A percentile compares a stretch with the other conserved stretches of the same genome.
Conservation (phyloP, 1,284 basidiomycete genomes). For the Vanrija sp. region DNA sequence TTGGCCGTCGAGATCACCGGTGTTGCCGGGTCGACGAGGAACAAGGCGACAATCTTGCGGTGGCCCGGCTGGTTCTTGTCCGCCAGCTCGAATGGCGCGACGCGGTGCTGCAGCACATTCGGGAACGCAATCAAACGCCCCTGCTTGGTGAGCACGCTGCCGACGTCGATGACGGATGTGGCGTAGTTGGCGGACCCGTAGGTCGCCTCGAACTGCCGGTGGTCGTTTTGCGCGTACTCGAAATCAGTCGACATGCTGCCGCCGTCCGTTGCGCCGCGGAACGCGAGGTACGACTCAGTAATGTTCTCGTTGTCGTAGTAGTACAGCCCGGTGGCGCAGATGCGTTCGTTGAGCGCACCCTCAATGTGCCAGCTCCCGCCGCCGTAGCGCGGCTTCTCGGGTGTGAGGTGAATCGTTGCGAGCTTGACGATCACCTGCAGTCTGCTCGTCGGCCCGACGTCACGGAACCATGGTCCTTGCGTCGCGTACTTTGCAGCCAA, state of each 20-base stretch:
- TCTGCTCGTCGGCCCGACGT: neutral
- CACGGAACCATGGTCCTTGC: no score
- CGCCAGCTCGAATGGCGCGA: constrained; percentile 7
- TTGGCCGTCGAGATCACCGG: constrained; percentile 8
- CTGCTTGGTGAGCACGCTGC: neutral
- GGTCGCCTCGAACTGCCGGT: neutral
- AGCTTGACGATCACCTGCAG: constrained; percentile 17
- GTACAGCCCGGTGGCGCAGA: constrained; percentile 12
- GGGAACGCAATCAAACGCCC: constrained; percentile 11
- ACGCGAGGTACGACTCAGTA: constrained; percentile 4
- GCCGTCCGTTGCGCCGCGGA: constrained; percentile 2
- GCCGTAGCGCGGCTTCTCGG: constrained; percentile 10
- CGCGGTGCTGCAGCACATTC: constrained; percentile 13
- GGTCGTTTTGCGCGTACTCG: neutral
- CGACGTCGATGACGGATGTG: neutral
- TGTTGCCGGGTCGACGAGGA: constrained; percentile 15
- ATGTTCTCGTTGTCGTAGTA: constrained; percentile 18
- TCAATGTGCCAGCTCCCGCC: constrained; percentile 15
- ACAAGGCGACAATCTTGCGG: constrained; percentile 19
- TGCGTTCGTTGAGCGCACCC: constrained; percentile 14
- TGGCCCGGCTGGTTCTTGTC: constrained; percentile 11
- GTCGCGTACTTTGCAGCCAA: neutral
- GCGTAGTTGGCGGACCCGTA: neutral
- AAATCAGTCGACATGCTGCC: neutral
- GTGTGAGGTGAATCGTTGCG: constrained; percentile 15